These are phyloP conservation scores for Aspergillus cejpii DNA, from an alignment of 2,329 filamentous ascomycete species.

Conservation along the genomic window DNA sequence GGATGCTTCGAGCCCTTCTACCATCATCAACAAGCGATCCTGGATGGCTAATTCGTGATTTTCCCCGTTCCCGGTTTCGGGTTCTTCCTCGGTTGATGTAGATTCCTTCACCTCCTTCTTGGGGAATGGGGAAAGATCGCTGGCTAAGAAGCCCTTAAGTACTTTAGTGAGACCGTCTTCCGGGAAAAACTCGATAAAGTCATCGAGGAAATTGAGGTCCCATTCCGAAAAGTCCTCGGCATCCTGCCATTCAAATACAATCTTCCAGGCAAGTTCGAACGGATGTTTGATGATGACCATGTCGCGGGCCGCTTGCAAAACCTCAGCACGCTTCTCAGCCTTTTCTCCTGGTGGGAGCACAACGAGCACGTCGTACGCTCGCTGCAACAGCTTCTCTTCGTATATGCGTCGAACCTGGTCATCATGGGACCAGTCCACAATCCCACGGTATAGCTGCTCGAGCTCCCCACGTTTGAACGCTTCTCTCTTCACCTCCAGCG, in stretches of 20 bases:
- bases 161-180: constrained; percentile 75
- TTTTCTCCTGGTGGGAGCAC: constrained; percentile 65
- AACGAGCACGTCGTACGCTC: constrained; percentile 70
- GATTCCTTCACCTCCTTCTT: constrained; percentile 14
- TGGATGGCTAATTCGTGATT: constrained; percentile 57
- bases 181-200: constrained; percentile 79
- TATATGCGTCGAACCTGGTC: constrained; percentile 77
- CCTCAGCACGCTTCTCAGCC: constrained; percentile 60
- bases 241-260: constrained; percentile 85
- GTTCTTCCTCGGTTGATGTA: constrained; percentile 8
- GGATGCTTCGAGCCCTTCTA: constrained; percentile 58
- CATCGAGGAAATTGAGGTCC: constrained; percentile 68
- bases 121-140: constrained; percentile 76
- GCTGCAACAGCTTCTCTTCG: constrained; percentile 81
- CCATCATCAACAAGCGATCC: constrained; percentile 75
- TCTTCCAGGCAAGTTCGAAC: constrained; percentile 82
- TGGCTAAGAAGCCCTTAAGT: constrained; percentile 73
- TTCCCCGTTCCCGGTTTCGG: constrained; percentile 38
- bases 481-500: constrained; percentile 77
- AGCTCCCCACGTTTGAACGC: constrained; percentile 68
- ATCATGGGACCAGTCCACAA: constrained; percentile 86
- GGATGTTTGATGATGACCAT: constrained; percentile 97
- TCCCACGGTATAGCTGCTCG: constrained; percentile 70
- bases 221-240: constrained; percentile 65
- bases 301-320: constrained; percentile 71